A percentile compares a stretch with the other conserved stretches of the same genome.
Evolutionary conservation across 2,329 filamentous ascomycete species (phyloP).

Genomic region (Pseudogymnoascus destructans): DNA sequence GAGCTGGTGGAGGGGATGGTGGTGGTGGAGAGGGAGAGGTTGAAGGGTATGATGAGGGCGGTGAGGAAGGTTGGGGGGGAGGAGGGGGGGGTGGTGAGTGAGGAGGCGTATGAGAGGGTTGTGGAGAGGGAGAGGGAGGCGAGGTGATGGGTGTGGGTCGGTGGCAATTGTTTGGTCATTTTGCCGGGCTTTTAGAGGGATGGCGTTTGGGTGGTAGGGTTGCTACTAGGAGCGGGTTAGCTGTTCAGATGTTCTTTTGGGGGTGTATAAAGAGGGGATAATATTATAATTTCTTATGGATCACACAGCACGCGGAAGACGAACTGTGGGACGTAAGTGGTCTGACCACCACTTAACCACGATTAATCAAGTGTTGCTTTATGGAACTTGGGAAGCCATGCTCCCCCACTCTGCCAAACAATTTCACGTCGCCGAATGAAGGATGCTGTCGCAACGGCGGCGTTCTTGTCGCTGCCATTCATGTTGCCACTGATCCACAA

Average conservation of each 20-base stretch:
- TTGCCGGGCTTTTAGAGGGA: not conserved
- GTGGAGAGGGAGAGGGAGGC: not conserved
- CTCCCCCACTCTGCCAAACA: not conserved
- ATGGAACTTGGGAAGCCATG: not conserved
- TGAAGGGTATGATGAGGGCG: constrained; percentile 71
- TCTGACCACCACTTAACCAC: not conserved
- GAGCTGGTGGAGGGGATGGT: constrained; percentile 69
- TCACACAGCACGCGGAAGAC: not conserved
- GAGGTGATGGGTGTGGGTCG: not conserved
- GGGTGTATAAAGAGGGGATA: not conserved
- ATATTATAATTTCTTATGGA: not conserved
- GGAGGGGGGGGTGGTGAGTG: not conserved
- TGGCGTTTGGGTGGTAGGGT: not conserved
- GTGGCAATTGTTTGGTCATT: not conserved
- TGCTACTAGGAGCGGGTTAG: constrained; percentile 4
- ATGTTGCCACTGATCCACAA: not conserved
- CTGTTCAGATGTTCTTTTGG: not conserved
- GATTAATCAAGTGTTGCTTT: not conserved
- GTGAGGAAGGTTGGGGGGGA: constrained; percentile 35
- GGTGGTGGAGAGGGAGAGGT: constrained; percentile 61
- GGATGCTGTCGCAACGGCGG: not conserved
- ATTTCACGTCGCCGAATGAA: not conserved
- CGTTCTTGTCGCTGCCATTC: not conserved
- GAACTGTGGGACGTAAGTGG: not conserved
- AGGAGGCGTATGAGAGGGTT: not conserved